phyloP scores from a whole-genome alignment of 2,329 filamentous ascomycete species.

The Stylonectria norvegica region DNA sequence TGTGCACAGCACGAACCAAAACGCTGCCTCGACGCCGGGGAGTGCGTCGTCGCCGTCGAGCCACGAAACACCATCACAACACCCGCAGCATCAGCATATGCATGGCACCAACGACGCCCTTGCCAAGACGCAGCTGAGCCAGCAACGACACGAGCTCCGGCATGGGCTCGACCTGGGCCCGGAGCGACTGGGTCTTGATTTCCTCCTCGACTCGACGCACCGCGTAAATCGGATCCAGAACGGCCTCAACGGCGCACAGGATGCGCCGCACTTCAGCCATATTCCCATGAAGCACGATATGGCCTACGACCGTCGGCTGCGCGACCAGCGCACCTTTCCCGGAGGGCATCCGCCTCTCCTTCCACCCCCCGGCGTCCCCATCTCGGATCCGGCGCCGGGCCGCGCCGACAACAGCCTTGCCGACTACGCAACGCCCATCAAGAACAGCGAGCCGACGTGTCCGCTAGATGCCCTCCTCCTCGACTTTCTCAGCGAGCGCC shows the following conservation, averaged over 20 bases:
- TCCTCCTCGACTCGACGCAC: conserved; percentile 62
- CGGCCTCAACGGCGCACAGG: conserved; percentile 46
- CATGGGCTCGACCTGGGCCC: conserved; percentile 59
- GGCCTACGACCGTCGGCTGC: conserved; percentile 22
- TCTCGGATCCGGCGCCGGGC: conserved; percentile 12
- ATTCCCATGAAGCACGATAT: conserved; percentile 50
- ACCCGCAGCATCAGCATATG: conserved; percentile 5
- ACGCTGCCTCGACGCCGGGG: conserved; percentile 25
- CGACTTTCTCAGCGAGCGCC: conserved; percentile 70
- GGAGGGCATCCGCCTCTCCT: conserved; percentile 11
- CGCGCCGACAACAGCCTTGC: conserved; percentile 17
- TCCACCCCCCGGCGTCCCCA: conserved; percentile 16
- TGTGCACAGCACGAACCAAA: conserved; percentile 22
- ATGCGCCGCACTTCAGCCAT: conserved; percentile 42
- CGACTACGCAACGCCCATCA: conserved; percentile 39
- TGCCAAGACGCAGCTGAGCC: conserved; percentile 33
- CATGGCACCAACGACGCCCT: conserved; percentile 11
- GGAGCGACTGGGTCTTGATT: conserved; percentile 70
- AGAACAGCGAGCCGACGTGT: conserved; percentile 67
- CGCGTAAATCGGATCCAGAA: conserved; percentile 52
- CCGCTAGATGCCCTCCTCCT: conserved; percentile 76
- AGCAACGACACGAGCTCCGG: conserved; percentile 48
- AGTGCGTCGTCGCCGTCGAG: conserved; percentile 23
- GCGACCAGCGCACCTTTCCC: conserved; percentile 1
- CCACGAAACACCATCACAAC: conserved; percentile 15